These are phyloP conservation scores for Macrophomina phaseolina DNA, from an alignment of 2,329 filamentous ascomycete genomes.

Conservation along the genomic window DNA sequence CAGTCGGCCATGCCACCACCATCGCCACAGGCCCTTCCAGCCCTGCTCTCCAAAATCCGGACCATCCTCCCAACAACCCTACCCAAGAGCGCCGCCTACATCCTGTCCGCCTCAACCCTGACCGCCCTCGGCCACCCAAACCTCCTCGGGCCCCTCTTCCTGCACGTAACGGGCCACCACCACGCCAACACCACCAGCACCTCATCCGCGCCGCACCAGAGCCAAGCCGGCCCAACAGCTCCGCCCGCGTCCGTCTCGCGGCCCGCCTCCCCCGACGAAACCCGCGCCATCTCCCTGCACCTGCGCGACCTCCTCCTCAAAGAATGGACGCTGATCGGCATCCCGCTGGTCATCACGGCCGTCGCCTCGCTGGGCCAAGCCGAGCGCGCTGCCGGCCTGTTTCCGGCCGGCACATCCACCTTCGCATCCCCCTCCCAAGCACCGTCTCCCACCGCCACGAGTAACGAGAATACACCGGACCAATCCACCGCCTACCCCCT, in stretches of 20 bases:
- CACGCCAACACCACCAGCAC: not conserved
- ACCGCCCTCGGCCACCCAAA: conserved; percentile 20
- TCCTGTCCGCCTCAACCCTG: conserved; percentile 13
- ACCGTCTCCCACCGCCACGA: not conserved
- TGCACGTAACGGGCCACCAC: conserved; percentile 10
- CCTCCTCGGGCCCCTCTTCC: conserved; percentile 24
- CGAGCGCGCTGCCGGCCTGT: conserved; percentile 13
- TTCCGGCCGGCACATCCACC: not conserved
- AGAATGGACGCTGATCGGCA: conserved; percentile 24
- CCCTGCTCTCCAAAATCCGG: conserved; percentile 10
- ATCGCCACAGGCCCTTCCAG: conserved; percentile 1
- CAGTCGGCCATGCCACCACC: not conserved
- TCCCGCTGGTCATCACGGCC: conserved; percentile 24
- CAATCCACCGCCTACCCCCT: not conserved
- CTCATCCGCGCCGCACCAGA: not conserved
- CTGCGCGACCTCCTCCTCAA: conserved; percentile 26
- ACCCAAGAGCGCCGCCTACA: conserved; percentile 18
- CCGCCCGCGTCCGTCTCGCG: not conserved
- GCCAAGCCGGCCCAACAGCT: not conserved
- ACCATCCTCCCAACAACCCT: not conserved
- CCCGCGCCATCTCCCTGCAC: conserved; percentile 17
- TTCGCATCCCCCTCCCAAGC: not conserved
- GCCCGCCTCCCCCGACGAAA: not conserved
- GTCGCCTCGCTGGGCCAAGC: conserved; percentile 9
- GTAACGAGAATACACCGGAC: not conserved